Base-by-base conservation (phyloP, 2,329 filamentous ascomycete genomes). In the Keithomyces neogunnii region DNA sequence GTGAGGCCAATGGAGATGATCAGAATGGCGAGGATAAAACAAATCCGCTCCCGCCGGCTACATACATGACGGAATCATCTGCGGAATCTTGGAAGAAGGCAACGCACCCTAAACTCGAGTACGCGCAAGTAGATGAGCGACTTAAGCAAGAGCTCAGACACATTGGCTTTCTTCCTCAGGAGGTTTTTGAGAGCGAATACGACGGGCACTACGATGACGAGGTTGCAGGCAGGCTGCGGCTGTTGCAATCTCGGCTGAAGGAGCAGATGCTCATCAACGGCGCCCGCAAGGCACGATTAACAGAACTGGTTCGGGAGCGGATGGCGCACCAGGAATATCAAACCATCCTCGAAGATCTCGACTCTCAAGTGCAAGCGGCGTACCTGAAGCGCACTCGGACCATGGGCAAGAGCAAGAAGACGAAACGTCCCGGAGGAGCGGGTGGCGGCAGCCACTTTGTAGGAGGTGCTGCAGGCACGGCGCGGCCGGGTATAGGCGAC, bases 321-420 rank as follows among this genome's bases (percentile, higher is more conserved):
- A 92, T 99, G 82, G 93, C 93, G 0, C 85, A 93, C 70, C 93
- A 99, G 65, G 93, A 99, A 66, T 99, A 96, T 73, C 87, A 86
- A 66, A 96, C 90, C 51, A 99, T 99, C 60, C 85, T 95, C 48
- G 93, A 99, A 65, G 93, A 99, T 66, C 83, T 99, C 28, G 93
- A 99, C 73, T 84, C 85, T 42, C 93, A 97, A 66, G 90, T 97
- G 42, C 91, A 97, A 64, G 86, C 89, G 48, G 92, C 93, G 3
- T 99, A 97, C 64, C 83, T 95, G 44, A 99, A 99, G 73, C 87
- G 93, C 29, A 97, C 92, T 31, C 84, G 93, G 45, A 96, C 89
- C 1, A 86, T 97, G 71, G 89, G 91, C 66, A 95, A 97, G 73
- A 89, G 84, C 68, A 95, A 95, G 69, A 96, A 95, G 72, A 85